Percentiles rank a stretch among this genome's conserved stretches.
Evolutionary conservation across 768 basidiomycete genomes (phyloP).

Genomic region (Grammothele lineata): DNA sequence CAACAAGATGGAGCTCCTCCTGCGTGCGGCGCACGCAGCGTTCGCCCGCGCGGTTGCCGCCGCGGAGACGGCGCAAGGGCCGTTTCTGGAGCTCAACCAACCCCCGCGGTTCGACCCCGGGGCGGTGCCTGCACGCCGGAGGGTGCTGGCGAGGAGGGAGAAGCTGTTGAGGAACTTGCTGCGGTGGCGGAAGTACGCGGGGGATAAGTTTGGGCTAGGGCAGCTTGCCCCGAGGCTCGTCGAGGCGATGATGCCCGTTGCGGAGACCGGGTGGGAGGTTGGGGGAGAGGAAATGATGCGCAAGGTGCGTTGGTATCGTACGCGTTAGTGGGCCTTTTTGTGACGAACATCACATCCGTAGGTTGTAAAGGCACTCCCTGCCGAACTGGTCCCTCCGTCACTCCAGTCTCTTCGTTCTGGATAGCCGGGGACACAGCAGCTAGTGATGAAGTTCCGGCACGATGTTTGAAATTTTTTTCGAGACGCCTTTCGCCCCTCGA

Average conservation of each 20-base stretch:
- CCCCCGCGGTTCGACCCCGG: conserved; percentile 67
- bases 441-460: too few relatives aligned
- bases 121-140: conserved; percentile 62
- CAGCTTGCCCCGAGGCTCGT: conserved; percentile 53
- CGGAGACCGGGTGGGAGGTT: conserved; percentile 81
- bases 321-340: not conserved
- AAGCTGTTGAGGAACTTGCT: conserved; percentile 76
- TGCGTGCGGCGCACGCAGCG: conserved; percentile 45
- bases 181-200: conserved; percentile 71
- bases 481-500: too few relatives aligned
- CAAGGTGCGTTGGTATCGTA: conserved; percentile 43
- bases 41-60: conserved; percentile 58
- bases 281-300: conserved; percentile 66
- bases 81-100: conserved; percentile 40
- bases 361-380: conserved; percentile 12
- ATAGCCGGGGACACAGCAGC: too few relatives aligned
- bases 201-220: conserved; percentile 54
- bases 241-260: conserved; percentile 56
- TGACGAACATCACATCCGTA: not conserved
- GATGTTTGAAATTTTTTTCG: too few relatives aligned
- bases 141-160: conserved; percentile 59
- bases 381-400: conserved; percentile 8
- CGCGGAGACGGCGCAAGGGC: conserved; percentile 44
- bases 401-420: conserved; percentile 1
- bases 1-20: conserved; percentile 61